These are phyloP conservation scores for Calonectria fujianensis DNA, from an alignment of 2,329 filamentous ascomycete genomes.

Conservation along the genomic window DNA sequence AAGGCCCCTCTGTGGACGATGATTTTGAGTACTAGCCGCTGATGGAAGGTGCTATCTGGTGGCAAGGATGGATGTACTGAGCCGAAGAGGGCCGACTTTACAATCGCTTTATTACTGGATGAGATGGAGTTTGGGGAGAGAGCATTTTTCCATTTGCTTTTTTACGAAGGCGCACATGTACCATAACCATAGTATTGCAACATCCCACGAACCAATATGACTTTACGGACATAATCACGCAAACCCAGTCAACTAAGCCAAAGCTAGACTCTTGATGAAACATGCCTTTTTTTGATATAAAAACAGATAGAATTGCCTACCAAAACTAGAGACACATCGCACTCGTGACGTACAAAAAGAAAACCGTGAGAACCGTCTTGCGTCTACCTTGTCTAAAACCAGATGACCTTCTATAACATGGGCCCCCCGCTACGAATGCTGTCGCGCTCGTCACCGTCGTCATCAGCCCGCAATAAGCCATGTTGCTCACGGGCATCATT, in stretches of 20 bases:
- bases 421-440: slow-evolving; percentile 53
- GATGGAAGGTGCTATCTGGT: not conserved
- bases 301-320: slow-evolving; percentile 9
- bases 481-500: slow-evolving; percentile 64
- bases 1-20: slow-evolving; percentile 92
- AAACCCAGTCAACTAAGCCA: not conserved
- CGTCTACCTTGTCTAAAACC: slow-evolving; percentile 35
- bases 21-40: slow-evolving; percentile 93
- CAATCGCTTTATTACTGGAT: not conserved
- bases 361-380: slow-evolving; percentile 19
- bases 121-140: slow-evolving; percentile 14
- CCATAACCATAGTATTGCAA: slow-evolving; percentile 30
- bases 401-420: slow-evolving; percentile 50
- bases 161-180: slow-evolving; percentile 13
- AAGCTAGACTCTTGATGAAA: not conserved
- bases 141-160: not conserved
- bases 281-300: not conserved
- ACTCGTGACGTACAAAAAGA: slow-evolving; percentile 12
- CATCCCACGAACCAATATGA: slow-evolving; percentile 21
- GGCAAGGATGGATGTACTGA: not conserved
- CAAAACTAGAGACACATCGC: slow-evolving; percentile 16
- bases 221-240: slow-evolving; percentile 4
- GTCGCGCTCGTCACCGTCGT: slow-evolving; percentile 59
- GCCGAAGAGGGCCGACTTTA: not conserved
- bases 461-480: slow-evolving; percentile 63